Conservation (phyloP, 768 basidiomycete species). For the Wakefieldia striispora region DNA sequence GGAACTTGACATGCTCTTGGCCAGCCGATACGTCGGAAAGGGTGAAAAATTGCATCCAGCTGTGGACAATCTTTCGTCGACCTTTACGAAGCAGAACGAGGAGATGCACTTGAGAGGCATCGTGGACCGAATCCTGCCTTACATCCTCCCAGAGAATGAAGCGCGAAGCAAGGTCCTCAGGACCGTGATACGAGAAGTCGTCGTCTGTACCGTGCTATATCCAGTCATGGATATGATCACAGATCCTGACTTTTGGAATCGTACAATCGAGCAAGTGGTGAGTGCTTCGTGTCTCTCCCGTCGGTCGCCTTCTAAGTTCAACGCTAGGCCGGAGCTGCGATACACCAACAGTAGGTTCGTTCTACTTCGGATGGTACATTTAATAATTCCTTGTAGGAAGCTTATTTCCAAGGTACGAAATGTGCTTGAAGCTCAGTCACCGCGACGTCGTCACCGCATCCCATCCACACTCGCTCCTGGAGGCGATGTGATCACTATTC, state of each 20-base stretch:
- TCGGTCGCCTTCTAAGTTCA: slow-evolving; percentile 6
- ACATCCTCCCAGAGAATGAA: slow-evolving; percentile 76
- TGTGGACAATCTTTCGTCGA: slow-evolving; percentile 83
- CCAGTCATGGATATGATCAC: slow-evolving; percentile 90
- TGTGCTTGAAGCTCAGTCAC: slow-evolving; percentile 77
- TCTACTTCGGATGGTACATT: slow-evolving; percentile 7
- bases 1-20: slow-evolving; percentile 83
- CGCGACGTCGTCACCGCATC: slow-evolving; percentile 46
- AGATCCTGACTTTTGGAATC: slow-evolving; percentile 98
- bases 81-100: slow-evolving; percentile 86
- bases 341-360: slow-evolving; percentile 57
- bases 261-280: slow-evolving; percentile 87
- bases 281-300: slow-evolving; percentile 32
- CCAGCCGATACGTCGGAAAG: slow-evolving; percentile 69
- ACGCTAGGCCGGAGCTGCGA: slow-evolving; percentile 59
- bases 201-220: slow-evolving; percentile 76
- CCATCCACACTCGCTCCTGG: slow-evolving; percentile 45
- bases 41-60: slow-evolving; percentile 78
- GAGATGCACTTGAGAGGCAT: slow-evolving; percentile 78
- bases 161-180: slow-evolving; percentile 64
- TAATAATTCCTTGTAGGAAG: slow-evolving; percentile 45
- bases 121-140: slow-evolving; percentile 68
- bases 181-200: slow-evolving; percentile 77
- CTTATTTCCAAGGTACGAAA: slow-evolving; percentile 86
- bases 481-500: slow-evolving; percentile 72